Conservation (phyloP, 179 eudicot genomes). For the Drosera spatulata region DNA sequence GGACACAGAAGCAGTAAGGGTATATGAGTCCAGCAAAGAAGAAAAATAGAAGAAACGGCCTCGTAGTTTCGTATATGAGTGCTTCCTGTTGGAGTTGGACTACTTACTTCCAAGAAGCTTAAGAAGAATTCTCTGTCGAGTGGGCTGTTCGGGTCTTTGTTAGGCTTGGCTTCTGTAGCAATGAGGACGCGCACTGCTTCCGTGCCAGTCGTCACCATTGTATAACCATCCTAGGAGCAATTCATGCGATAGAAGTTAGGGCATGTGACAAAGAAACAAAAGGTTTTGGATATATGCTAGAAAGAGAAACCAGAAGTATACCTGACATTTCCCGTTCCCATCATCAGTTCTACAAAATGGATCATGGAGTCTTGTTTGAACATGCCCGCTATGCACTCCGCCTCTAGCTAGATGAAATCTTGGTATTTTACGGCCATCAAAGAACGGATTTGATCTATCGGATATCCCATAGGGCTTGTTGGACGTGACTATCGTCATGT, state of each 20-base stretch:
- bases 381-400: constrained; percentile 90
- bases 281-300: neutral
- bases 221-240: constrained; percentile 64
- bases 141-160: constrained; percentile 27
- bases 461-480: constrained; percentile 67
- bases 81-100: neutral
- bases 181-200: constrained; percentile 58
- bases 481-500: constrained; percentile 72
- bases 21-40: neutral
- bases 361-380: constrained; percentile 60
- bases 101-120: constrained; percentile 61
- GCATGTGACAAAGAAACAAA: neutral
- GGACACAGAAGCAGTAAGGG: constrained; percentile 1
- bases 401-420: constrained; percentile 36
- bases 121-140: constrained; percentile 40
- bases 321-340: constrained; percentile 71
- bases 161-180: constrained; percentile 66
- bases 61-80: neutral
- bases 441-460: constrained; percentile 77
- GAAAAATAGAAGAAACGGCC: too few relatives aligned
- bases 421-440: constrained; percentile 34
- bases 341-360: constrained; percentile 47
- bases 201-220: constrained; percentile 37
- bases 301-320: constrained; percentile 3
- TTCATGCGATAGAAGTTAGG: neutral